phyloP scores from a whole-genome alignment of 352 stramenopile genomes.

The Thraustochytrium aureum region DNA sequence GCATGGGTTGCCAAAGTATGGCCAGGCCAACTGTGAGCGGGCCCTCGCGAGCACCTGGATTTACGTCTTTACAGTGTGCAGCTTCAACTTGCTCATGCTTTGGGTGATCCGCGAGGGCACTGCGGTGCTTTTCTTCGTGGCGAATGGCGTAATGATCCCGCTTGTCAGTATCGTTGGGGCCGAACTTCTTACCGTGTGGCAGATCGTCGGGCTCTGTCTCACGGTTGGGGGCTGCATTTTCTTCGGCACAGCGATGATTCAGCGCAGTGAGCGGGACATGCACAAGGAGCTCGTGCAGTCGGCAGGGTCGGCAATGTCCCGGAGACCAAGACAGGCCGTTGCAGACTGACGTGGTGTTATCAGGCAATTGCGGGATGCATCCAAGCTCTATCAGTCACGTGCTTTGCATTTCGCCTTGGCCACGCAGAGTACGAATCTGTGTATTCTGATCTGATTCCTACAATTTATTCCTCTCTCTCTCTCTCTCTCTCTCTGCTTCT shows the following conservation, averaged over 20 bases:
- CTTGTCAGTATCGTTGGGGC: constrained; percentile 24
- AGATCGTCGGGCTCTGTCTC: constrained; percentile 29
- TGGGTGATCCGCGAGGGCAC: constrained; percentile 43
- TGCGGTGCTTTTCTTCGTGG: constrained; percentile 49
- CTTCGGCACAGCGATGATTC: constrained; percentile 44
- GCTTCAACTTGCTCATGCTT: constrained; percentile 53
- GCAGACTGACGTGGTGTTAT: no score
- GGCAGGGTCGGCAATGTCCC: no score
- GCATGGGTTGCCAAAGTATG: constrained; percentile 4
- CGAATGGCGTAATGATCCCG: constrained; percentile 48
- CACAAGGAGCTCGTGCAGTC: constrained; percentile 24
- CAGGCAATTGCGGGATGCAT: no score
- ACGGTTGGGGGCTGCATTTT: constrained; percentile 41
- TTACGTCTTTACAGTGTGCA: constrained; percentile 38
- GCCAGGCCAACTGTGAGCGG: constrained; percentile 10
- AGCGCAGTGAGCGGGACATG: constrained; percentile 28
- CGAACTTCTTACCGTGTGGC: constrained; percentile 32
- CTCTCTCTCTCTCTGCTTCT: no score
- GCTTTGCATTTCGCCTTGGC: no score
- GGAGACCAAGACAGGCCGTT: no score
- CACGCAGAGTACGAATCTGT: no score
- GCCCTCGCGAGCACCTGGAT: constrained; percentile 18
- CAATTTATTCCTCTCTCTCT: no score
- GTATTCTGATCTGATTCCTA: no score
- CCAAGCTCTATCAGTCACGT: no score